These are phyloP conservation scores for Tremella yokohamensis DNA, from an alignment of 768 basidiomycete species.

Conservation along the genomic window DNA sequence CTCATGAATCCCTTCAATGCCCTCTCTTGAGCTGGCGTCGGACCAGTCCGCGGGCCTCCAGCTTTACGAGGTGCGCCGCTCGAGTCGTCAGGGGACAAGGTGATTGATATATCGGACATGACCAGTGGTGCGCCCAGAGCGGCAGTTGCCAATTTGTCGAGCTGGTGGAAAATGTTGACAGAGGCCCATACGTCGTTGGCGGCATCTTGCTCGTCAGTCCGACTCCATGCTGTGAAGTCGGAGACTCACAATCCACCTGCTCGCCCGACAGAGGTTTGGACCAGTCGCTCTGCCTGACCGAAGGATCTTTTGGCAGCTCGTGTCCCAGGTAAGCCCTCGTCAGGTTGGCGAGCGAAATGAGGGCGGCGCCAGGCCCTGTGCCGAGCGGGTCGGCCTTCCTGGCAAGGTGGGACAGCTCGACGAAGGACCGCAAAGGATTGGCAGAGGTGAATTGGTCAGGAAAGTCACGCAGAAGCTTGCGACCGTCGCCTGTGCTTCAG, in stretches of 20 bases:
- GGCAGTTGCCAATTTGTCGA: slow-evolving; percentile 16
- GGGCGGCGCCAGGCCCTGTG: slow-evolving; percentile 30
- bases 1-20: slow-evolving; percentile 1
- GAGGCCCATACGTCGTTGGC: slow-evolving; percentile 46
- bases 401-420: slow-evolving; percentile 46
- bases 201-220: slow-evolving; percentile 33
- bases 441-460: slow-evolving; percentile 21
- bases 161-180: slow-evolving; percentile 28
- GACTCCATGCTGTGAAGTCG: neutral
- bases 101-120: neutral
- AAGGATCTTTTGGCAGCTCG: slow-evolving; percentile 31
- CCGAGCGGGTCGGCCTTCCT: slow-evolving; percentile 39
- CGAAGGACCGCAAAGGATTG: slow-evolving; percentile 12
- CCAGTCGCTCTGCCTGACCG: slow-evolving; percentile 44
- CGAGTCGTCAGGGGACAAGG: too few relatives aligned
- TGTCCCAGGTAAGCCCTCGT: slow-evolving; percentile 28
- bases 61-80: too few relatives aligned
- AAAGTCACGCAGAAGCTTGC: slow-evolving; percentile 44
- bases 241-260: slow-evolving; percentile 43
- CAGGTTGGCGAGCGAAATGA: slow-evolving; percentile 42
- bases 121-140: neutral
- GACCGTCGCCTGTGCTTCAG: slow-evolving; percentile 31
- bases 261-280: slow-evolving; percentile 17
- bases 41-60: too few relatives aligned
- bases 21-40: slow-evolving; percentile 1